Conservation (phyloP, 805 yeast genomes). For the Sungouiella blattae region DNA sequence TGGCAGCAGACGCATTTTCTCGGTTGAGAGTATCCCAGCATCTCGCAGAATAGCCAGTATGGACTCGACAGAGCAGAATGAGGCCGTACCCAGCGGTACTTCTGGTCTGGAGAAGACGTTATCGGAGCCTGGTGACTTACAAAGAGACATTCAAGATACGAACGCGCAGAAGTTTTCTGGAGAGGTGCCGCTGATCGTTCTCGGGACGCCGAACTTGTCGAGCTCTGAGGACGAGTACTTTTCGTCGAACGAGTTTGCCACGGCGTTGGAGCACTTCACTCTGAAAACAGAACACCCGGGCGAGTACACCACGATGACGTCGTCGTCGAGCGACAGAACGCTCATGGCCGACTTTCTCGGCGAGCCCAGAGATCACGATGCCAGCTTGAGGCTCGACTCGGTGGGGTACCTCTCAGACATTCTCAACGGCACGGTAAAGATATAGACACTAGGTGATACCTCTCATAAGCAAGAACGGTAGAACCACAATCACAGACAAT, state of each 20-base stretch:
- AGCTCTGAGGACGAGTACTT: conserved; percentile 33
- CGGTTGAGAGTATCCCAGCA: no score
- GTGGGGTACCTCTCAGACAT: conserved; percentile 30
- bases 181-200: background rate
- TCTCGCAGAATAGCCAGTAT: no score
- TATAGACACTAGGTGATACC: no score
- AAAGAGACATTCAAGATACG: background rate
- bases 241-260: conserved; percentile 28
- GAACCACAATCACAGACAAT: no score
- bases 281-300: conserved; percentile 11
- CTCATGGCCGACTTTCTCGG: conserved; percentile 9
- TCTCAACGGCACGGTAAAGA: conserved; percentile 22
- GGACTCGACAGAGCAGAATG: no score
- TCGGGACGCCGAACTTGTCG: conserved; percentile 3
- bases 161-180: background rate
- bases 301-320: conserved; percentile 5
- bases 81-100: background rate
- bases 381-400: conserved; percentile 20
- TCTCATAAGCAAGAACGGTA: no score
- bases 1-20: background rate
- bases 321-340: conserved; percentile 16
- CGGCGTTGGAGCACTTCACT: conserved; percentile 9
- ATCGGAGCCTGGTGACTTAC: background rate
- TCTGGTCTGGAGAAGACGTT: background rate
- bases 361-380: background rate